Base-by-base conservation (phyloP, 2,329 filamentous ascomycete genomes). In the Xylaria sp. region DNA sequence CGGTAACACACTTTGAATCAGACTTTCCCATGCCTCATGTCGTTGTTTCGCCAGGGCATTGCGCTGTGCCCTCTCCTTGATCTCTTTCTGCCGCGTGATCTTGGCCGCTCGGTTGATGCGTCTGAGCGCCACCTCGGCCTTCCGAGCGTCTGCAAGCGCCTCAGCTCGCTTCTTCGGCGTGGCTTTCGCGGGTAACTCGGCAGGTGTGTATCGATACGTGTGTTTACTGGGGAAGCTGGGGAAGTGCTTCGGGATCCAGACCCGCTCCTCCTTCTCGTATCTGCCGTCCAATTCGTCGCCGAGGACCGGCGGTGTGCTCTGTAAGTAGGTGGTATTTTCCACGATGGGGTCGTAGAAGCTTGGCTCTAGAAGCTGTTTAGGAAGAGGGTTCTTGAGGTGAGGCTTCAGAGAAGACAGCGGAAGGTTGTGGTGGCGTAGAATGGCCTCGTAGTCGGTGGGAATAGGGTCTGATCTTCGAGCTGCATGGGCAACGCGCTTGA, bases 211-310 rank as follows among this genome's bases (percentile, higher is more conserved):
- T 48, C 84, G 86, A 78, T 90, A 91, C 3, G 89, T 91, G 74
- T 91, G 88, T 55, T 86, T 87, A 76, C 88, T 90, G 0, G 89
- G 89, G 68, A 91, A 91, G 10, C 85, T 82, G 0, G 89, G 89
- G 61, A 91, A 89, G 0, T 84, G 83, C 44, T 80, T 79, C 0
- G 89, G 89, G 12, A 91, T 89, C 77, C 88, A 90, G 28, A 78
- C 65, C 74, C 86, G 87, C 13, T 82, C 78, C 9, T 85, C 82
- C 74, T 89, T 90, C 71, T 91, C 89, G 1, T 81, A 74, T 66
- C 84, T 83, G 46, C 89, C 89, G 67, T 88, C 89, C 1, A 91
- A 81, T 64, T 90, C 88, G 4, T 82, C 78, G 28, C 86, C 85
- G 18, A 87, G 81, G 9, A 85, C 81, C 0, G 83, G 85, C 15